phyloP scores from a whole-genome alignment of 164 flowering plant genomes.

The Echeveria elegans region DNA sequence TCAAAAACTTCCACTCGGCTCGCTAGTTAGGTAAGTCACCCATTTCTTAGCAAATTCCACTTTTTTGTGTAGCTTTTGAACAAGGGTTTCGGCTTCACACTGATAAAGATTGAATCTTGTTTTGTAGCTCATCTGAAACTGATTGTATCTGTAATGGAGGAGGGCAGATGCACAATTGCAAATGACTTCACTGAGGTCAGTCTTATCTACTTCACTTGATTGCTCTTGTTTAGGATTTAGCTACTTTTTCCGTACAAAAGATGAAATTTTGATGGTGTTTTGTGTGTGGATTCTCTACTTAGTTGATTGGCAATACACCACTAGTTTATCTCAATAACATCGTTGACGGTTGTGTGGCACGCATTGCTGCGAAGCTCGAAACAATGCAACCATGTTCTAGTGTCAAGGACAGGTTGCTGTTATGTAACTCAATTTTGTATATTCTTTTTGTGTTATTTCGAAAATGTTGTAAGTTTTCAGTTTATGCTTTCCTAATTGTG shows the following conservation, averaged over 20 bases:
- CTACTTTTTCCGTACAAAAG: not conserved
- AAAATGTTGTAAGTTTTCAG: not conserved
- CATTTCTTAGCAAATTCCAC: no score
- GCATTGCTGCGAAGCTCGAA: conserved; percentile 8
- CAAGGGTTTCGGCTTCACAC: not conserved
- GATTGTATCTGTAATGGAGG: no score
- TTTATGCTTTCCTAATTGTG: not conserved
- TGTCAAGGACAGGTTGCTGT: conserved; percentile 7
- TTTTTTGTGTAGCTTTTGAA: not conserved
- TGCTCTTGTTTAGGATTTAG: not conserved
- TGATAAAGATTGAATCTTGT: not conserved
- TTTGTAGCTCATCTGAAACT: not conserved
- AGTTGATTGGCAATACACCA: conserved; percentile 11
- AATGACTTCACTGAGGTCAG: not conserved
- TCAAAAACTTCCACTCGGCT: no score
- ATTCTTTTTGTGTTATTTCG: not conserved
- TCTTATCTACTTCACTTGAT: not conserved
- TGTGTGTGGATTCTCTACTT: not conserved
- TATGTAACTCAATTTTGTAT: not conserved
- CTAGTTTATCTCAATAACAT: conserved; percentile 8
- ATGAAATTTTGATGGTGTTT: not conserved
- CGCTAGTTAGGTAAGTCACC: no score
- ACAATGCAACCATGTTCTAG: conserved; percentile 8
- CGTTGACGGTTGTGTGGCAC: conserved; percentile 6
- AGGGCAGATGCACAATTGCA: not conserved